phyloP scores from a whole-genome alignment of 768 basidiomycete species.

The Amyloporia xantha region DNA sequence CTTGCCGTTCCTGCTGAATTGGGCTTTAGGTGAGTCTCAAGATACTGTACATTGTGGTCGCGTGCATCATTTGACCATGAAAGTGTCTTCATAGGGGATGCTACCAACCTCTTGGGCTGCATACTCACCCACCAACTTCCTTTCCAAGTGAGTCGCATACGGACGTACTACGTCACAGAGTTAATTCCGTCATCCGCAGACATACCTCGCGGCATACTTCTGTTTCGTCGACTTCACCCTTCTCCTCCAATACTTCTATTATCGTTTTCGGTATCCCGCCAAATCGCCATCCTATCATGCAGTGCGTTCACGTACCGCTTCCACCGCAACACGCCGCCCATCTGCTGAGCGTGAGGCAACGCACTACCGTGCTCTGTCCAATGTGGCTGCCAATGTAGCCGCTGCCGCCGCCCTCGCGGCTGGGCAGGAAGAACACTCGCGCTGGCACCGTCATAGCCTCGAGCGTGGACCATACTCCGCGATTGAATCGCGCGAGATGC shows the following conservation, averaged over 20 bases:
- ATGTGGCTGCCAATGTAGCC: conserved; percentile 67
- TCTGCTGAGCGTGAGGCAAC: conserved; percentile 49
- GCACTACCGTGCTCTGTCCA: conserved; percentile 63
- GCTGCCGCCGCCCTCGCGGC: conserved; percentile 65
- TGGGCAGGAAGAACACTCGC: conserved; percentile 43
- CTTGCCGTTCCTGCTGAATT: conserved; percentile 87
- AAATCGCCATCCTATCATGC: conserved; percentile 31
- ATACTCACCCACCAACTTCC: conserved; percentile 89
- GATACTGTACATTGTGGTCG: conserved; percentile 3
- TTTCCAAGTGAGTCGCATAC: conserved; percentile 65
- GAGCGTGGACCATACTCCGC: conserved; percentile 20
- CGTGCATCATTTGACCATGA: background rate
- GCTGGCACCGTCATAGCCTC: conserved; percentile 25
- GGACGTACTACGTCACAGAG: conserved; percentile 5
- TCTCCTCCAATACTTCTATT: conserved; percentile 78
- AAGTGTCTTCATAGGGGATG: conserved; percentile 70
- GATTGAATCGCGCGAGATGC: conserved; percentile 10
- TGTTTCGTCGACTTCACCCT: conserved; percentile 74
- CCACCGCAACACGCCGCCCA: conserved; percentile 34
- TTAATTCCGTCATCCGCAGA: conserved; percentile 38
- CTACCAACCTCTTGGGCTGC: conserved; percentile 89
- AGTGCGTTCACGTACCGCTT: conserved; percentile 37
- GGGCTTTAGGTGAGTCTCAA: conserved; percentile 78
- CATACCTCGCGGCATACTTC: conserved; percentile 88
- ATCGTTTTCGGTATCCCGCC: conserved; percentile 32